Evolutionary conservation across 495 filamentous ascomycete genomes (phyloP), one percentile per base, ranked within the genome.

Genomic region (Xylaria nigripes): DNA sequence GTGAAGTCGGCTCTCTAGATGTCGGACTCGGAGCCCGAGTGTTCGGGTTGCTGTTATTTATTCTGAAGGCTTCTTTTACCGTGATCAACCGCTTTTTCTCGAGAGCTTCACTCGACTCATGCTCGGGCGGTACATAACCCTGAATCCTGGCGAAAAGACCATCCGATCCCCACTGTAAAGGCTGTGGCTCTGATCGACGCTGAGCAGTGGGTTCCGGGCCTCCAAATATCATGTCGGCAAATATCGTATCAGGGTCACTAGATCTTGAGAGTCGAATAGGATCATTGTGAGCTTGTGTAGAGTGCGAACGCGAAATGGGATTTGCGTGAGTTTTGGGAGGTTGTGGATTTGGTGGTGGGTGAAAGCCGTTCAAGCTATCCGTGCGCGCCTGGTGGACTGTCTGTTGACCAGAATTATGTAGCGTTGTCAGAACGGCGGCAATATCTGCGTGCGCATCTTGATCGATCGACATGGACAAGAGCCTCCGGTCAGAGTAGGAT

Each of bases 101-200:
- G 23, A 79, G 67, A 18, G 78, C 71, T 51, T 82, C 79, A 34
- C 72, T 75, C n/a, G 79, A 76, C 13, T 81, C 77, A 48, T 78
- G 73, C 25, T 76, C 71, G 43, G 76, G 72, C 7, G 79, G 73
- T 15, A 80, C 66, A 59, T 81, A 88, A 16, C 74, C 76, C 58
- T 80, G 76, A 10, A 72, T 69, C 57, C 60, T 62, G 36, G 71
- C 74, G 55, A 89, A 89, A 48, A 72, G 75, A 5, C 73, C 61
- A 67, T 89, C 85, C 0, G 85, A 85, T 18, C 85, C 85, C 76
- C 80, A 89, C 16, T 78, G 79, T 23, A 86, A 62, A 24, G 76
- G 70, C 6, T 57, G 49, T 5, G 56, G 52, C 25, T 58, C 59
- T 5, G 40, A 52, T 3, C 30, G 23, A 29, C 59, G 59, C 24